Evolutionary conservation across 1,284 basidiomycete species (phyloP).

Genomic region (Moniliella sp.): DNA sequence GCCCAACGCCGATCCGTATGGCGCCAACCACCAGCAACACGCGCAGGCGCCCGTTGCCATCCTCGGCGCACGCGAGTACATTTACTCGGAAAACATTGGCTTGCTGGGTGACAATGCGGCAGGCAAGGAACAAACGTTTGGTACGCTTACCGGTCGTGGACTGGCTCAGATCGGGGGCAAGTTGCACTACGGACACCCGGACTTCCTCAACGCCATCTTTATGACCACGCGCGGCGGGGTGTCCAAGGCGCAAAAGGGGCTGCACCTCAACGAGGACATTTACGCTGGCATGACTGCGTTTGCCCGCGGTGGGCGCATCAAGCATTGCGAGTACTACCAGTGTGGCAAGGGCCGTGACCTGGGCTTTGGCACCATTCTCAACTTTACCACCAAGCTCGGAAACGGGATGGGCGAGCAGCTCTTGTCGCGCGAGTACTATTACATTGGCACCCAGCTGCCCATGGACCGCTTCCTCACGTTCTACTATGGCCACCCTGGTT

Average conservation of each 20-base stretch:
- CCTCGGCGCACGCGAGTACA: conserved; percentile 94
- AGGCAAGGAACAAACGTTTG: conserved; percentile 98
- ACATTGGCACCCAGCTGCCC: conserved; percentile 90
- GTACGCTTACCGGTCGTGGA: conserved; percentile 78
- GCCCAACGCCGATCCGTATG: conserved; percentile 71
- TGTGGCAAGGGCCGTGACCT: conserved; percentile 97
- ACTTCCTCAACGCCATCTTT: conserved; percentile 92
- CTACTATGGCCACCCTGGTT: conserved; percentile 97
- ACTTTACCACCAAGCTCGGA: conserved; percentile 98
- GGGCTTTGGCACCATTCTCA: conserved; percentile 92
- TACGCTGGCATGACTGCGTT: conserved; percentile 98
- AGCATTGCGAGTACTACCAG: conserved; percentile 91
- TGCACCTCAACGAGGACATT: conserved; percentile 98
- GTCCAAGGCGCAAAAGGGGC: conserved; percentile 92
- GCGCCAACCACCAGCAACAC: conserved; percentile 46
- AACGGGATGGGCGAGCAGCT: conserved; percentile 98
- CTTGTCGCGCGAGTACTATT: conserved; percentile 96
- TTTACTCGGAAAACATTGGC: conserved; percentile 99
- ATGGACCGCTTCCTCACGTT: conserved; percentile 96
- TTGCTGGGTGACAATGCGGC: conserved; percentile 93
- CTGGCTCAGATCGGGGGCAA: conserved; percentile 95
- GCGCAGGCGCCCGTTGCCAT: conserved; percentile 76
- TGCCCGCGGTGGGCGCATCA: conserved; percentile 85
- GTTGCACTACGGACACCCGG: conserved; percentile 92
- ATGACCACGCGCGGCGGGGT: conserved; percentile 96